Base-by-base conservation (phyloP, 2,329 filamentous ascomycete genomes). In the Pseudogymnoascus sp. region DNA sequence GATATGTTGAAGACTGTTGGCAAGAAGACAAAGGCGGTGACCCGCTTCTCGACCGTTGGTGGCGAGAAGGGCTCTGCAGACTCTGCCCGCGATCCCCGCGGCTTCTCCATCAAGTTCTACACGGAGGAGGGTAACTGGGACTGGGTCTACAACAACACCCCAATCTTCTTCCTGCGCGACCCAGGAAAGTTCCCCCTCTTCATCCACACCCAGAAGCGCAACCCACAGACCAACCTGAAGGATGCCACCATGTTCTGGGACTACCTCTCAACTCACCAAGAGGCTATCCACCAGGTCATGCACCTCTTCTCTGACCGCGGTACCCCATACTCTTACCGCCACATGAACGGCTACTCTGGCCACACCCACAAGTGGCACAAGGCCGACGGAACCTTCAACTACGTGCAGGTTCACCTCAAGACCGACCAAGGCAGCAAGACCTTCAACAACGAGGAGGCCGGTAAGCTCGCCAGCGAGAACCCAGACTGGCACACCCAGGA, bases 171-270 rank as follows among this genome's bases (percentile, higher is more conserved):
- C 78, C 69, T 91, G 22, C 80, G 88, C 43, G 88, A 91, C 67
- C 86, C 88, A 2, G 80, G 81, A 68, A 90, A 90, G 71, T 91
- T 90, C 75, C 87, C 87, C 35, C 76, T 86, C 69, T 87, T 90
- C 73, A 90, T 90, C 64, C 87, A 89, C 76, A 88, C 87, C 3
- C 88, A 91, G 74, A 91, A 91, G 79, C 81, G 87, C 57, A 80
- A 91, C 73, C 88, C 88, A 1, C 80, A 84, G 65, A 90, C 85
- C 35, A 87, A 90, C 71, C 74, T 90, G 59, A 85, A 83, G 57
- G 83, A 89, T 72, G 84, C 86, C 14, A 70, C 68, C 28, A 70
- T 73, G 71, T 79, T 74, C 65, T 74, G 68, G 67, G 73, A 74
- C 63, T 60, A 60, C 64, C 80, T 80, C 37, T 80, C 78, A 37